Evolutionary conservation across 176 grass and related monocot species (phyloP).

Genomic region (Stipa capillata): DNA sequence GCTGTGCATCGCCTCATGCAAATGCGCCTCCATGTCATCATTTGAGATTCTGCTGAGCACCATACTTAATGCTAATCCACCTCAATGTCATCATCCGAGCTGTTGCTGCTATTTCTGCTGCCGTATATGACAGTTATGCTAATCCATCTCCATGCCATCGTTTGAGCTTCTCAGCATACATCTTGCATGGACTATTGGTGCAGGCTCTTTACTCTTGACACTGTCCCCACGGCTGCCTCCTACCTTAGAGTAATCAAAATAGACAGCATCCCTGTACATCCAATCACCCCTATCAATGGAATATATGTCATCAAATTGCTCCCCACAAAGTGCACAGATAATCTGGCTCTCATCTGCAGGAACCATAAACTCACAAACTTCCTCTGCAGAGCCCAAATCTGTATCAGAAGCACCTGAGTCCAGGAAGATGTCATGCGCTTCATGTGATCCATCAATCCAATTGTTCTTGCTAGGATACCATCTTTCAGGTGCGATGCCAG

Average conservation of each 20-base stretch:
- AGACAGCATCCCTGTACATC: slow-evolving; percentile 79
- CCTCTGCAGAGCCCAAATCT: slow-evolving; percentile 41
- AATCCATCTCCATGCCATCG: slow-evolving; percentile 29
- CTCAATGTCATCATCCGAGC: neutral
- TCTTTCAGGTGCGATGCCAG: slow-evolving; percentile 47
- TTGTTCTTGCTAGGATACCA: slow-evolving; percentile 53
- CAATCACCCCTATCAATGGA: slow-evolving; percentile 56
- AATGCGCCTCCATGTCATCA: neutral
- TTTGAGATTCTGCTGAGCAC: neutral
- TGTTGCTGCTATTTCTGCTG: slow-evolving; percentile 6
- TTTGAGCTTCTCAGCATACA: slow-evolving; percentile 27
- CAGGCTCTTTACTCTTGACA: neutral
- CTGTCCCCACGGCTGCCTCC: slow-evolving; percentile 9
- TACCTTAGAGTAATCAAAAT: slow-evolving; percentile 39
- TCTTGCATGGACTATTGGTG: slow-evolving; percentile 38
- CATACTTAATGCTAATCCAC: neutral
- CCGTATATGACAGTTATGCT: slow-evolving; percentile 9
- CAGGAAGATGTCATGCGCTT: slow-evolving; percentile 19
- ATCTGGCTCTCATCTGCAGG: slow-evolving; percentile 87
- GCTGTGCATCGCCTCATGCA: neutral
- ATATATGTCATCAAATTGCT: slow-evolving; percentile 84
- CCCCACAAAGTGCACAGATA: slow-evolving; percentile 80
- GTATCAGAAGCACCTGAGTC: slow-evolving; percentile 27
- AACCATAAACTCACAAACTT: slow-evolving; percentile 59
- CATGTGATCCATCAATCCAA: slow-evolving; percentile 41